Percentiles rank a stretch among this genome's conserved stretches.
Evolutionary conservation across 2,329 filamentous ascomycete genomes (phyloP).

Genomic region (Cercospora zeina): DNA sequence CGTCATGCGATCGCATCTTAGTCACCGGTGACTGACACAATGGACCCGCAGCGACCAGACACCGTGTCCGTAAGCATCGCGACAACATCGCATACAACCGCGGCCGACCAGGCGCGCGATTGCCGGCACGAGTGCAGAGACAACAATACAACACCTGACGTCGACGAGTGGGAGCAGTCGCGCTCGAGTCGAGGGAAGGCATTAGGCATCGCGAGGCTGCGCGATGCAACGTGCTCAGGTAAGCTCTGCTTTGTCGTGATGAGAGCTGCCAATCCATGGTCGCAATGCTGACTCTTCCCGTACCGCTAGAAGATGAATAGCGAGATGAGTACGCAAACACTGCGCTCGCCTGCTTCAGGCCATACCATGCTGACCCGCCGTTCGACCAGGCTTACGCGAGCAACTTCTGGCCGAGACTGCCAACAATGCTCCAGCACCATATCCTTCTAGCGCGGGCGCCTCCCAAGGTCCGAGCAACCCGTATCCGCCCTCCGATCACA

Average conservation of each 20-base stretch:
- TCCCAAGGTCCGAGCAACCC: conserved; percentile 35
- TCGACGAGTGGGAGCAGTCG: neutral
- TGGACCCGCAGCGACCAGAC: conserved; percentile 3
- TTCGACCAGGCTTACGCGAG: conserved; percentile 58
- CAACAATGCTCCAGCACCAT: conserved; percentile 43
- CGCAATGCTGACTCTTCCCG: conserved; percentile 25
- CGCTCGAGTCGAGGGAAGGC: neutral
- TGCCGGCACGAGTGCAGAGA: neutral
- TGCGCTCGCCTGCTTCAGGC: conserved; percentile 3
- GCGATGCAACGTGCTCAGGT: conserved; percentile 52
- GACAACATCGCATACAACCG: neutral
- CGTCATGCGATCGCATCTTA: neutral
- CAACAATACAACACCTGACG: no score
- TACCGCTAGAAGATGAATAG: conserved; percentile 35
- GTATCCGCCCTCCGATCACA: conserved; percentile 45
- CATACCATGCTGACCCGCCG: conserved; percentile 17
- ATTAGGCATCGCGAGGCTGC: neutral
- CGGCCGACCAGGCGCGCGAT: neutral
- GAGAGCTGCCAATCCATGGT: neutral
- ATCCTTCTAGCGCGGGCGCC: conserved; percentile 40
- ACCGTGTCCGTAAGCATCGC: conserved; percentile 4
- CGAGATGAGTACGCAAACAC: conserved; percentile 46
- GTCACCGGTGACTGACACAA: neutral
- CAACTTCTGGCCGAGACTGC: conserved; percentile 59
- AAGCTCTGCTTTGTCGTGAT: conserved; percentile 46